phyloP scores from a whole-genome alignment of 257 asterid genomes.

The Sherardia arvensis region DNA sequence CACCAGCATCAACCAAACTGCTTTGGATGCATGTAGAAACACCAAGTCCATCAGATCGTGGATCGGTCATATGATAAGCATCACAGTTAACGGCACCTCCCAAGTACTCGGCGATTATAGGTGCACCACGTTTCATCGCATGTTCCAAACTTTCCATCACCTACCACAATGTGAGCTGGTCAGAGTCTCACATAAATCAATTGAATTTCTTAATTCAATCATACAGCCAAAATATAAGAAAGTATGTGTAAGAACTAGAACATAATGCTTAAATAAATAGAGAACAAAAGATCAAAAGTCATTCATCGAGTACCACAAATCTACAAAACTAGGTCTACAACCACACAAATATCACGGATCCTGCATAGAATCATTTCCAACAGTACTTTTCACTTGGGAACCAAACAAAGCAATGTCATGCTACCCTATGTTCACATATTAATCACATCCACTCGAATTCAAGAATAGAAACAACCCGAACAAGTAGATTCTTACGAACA shows the following conservation, averaged over 20 bases:
- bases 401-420: neutral
- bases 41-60: slow-evolving; percentile 93
- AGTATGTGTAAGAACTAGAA: neutral
- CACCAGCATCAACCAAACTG: slow-evolving; percentile 81
- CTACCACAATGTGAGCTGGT: slow-evolving; percentile 26
- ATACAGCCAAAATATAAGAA: neutral
- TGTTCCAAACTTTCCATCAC: slow-evolving; percentile 95
- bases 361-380: neutral
- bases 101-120: slow-evolving; percentile 82
- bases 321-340: no score
- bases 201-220: neutral
- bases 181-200: neutral
- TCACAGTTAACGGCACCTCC: slow-evolving; percentile 96
- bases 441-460: neutral
- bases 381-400: neutral
- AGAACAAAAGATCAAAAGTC: neutral
- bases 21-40: slow-evolving; percentile 77
- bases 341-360: neutral
- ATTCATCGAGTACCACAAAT: no score
- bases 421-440: neutral
- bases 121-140: slow-evolving; percentile 86
- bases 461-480: neutral
- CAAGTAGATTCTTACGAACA: neutral
- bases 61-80: slow-evolving; percentile 96
- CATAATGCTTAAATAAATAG: neutral